Evolutionary conservation across 768 basidiomycete species (phyloP).

Genomic region (Serendipita vermifera): DNA sequence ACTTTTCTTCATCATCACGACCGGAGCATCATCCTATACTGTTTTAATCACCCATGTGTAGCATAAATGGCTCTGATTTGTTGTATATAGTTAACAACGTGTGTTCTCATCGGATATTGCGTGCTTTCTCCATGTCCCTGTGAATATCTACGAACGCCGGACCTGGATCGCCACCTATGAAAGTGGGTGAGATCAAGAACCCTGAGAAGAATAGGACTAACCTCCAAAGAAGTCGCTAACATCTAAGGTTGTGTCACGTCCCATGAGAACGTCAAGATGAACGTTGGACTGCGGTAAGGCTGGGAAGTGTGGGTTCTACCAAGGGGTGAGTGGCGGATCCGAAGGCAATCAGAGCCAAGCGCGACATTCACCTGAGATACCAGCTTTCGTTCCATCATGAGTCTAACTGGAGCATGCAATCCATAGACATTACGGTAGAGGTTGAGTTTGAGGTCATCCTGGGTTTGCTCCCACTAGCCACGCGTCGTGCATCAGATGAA

Average conservation of each 20-base stretch:
- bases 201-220: slow-evolving; percentile 25
- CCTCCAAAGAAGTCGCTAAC: slow-evolving; percentile 71
- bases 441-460: slow-evolving; percentile 74
- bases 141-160: slow-evolving; percentile 41
- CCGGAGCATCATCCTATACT: too few relatives aligned
- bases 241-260: slow-evolving; percentile 74
- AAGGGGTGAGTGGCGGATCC: neutral
- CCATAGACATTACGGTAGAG: slow-evolving; percentile 77
- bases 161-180: slow-evolving; percentile 40
- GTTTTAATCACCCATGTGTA: too few relatives aligned
- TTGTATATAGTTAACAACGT: too few relatives aligned
- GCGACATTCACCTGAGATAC: slow-evolving; percentile 49
- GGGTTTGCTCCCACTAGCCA: slow-evolving; percentile 82
- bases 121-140: slow-evolving; percentile 52
- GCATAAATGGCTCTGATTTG: too few relatives aligned
- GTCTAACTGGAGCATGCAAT: slow-evolving; percentile 75
- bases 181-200: neutral
- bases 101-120: slow-evolving; percentile 27
- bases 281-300: slow-evolving; percentile 58
- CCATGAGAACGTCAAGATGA: slow-evolving; percentile 86
- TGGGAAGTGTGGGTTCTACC: slow-evolving; percentile 54
- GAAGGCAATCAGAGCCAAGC: neutral
- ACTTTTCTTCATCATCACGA: too few relatives aligned
- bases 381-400: slow-evolving; percentile 88
- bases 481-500: neutral